These are phyloP conservation scores for Pyropia yezoensis DNA, from an alignment of 23 red algal species.

Conservation along the genomic window DNA sequence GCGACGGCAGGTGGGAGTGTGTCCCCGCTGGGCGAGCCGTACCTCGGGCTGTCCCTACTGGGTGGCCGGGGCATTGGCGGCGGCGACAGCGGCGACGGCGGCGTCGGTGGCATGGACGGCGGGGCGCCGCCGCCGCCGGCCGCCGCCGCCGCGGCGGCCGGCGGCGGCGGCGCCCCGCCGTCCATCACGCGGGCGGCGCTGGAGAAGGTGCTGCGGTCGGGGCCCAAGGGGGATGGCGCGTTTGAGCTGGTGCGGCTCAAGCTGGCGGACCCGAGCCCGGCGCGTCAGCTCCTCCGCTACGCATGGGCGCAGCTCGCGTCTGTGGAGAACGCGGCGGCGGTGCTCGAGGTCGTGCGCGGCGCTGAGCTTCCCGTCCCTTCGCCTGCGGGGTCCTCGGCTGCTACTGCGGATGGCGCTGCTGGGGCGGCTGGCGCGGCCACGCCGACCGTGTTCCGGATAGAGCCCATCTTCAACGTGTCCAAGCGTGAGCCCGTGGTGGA, in stretches of 20 bases:
- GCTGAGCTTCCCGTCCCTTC: background rate
- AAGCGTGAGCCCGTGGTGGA: constrained; percentile 2
- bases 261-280: constrained; percentile 35
- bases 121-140: too few relatives aligned
- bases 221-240: constrained; percentile 3
- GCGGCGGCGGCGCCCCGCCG: constrained; percentile 31
- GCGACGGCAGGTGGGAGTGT: too few relatives aligned
- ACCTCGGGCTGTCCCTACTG: too few relatives aligned
- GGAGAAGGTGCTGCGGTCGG: constrained; percentile 10
- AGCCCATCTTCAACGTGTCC: constrained; percentile 26
- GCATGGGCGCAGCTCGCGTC: constrained; percentile 33
- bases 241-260: constrained; percentile 33
- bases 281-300: constrained; percentile 19
- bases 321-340: constrained; percentile 16
- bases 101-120: too few relatives aligned
- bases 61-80: too few relatives aligned
- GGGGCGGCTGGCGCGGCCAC: background rate
- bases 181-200: constrained; percentile 21
- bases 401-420: background rate
- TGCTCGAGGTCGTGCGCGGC: constrained; percentile 14
- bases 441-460: constrained; percentile 10
- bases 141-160: too few relatives aligned
- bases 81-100: too few relatives aligned
- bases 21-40: too few relatives aligned
- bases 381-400: background rate